phyloP scores from a whole-genome alignment of 75 land plant species.

The Cryptomeria japonica region DNA sequence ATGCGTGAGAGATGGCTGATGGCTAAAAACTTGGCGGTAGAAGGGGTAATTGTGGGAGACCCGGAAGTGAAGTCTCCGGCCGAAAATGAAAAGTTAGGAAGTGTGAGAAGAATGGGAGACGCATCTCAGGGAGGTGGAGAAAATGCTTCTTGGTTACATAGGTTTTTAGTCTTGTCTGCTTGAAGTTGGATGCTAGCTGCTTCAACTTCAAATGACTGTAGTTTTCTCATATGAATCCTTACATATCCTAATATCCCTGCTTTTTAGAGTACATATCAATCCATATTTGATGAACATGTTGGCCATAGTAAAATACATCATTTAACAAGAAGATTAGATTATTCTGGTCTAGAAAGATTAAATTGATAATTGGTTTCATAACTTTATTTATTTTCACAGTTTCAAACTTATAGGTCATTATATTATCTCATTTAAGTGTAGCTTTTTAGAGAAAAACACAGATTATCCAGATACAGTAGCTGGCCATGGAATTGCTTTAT shows the following conservation, averaged over 20 bases:
- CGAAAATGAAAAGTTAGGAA: too few species aligned
- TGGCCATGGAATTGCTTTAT: neutral
- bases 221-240: neutral
- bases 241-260: neutral
- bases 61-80: too few species aligned
- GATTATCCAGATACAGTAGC: neutral
- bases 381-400: neutral
- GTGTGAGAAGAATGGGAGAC: too few species aligned
- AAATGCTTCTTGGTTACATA: too few species aligned
- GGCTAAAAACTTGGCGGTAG: too few species aligned
- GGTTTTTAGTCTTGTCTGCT: neutral
- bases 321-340: neutral
- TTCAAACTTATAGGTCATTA: neutral
- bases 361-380: neutral
- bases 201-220: too few species aligned
- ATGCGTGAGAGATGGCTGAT: too few species aligned
- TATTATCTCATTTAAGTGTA: neutral
- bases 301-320: neutral
- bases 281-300: neutral
- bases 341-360: neutral
- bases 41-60: too few species aligned
- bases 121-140: too few species aligned
- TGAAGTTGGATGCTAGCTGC: neutral
- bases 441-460: neutral
- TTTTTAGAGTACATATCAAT: neutral